Percentiles rank a stretch among this genome's conserved stretches.
Evolutionary conservation across 495 filamentous ascomycete genomes (phyloP).

Genomic region (Neurospora tetraspora): DNA sequence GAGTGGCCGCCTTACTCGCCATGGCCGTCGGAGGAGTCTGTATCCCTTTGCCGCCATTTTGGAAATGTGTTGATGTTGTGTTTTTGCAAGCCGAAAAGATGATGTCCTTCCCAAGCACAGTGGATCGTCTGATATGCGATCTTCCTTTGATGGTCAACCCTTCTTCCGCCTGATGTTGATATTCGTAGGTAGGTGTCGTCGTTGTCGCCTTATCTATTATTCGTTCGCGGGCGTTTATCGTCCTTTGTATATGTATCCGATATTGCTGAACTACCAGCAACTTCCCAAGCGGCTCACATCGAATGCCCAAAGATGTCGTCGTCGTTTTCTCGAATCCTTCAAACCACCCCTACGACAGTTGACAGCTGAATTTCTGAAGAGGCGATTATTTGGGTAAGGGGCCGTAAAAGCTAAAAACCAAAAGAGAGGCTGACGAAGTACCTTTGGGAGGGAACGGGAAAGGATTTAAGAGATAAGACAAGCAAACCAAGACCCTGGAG

Average conservation of each 20-base stretch:
- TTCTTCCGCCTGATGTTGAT: background rate
- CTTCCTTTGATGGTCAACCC: background rate
- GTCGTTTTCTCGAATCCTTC: background rate
- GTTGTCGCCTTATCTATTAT: background rate
- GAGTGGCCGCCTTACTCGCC: constrained; percentile 54
- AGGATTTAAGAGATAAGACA: background rate
- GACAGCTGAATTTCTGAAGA: background rate
- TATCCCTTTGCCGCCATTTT: constrained; percentile 29
- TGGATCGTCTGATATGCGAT: background rate
- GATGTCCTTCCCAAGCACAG: background rate
- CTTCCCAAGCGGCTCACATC: background rate
- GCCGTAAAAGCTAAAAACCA: background rate
- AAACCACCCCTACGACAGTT: background rate
- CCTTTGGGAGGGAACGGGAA: background rate
- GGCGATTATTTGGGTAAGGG: background rate
- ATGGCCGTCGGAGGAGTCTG: constrained; percentile 40
- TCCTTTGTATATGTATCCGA: background rate
- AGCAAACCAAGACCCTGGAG: background rate
- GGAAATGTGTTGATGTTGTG: constrained; percentile 4
- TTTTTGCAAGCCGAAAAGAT: background rate
- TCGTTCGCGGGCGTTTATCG: background rate
- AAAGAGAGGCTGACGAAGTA: background rate
- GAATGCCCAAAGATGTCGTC: background rate
- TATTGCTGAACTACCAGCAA: background rate
- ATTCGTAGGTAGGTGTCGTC: background rate